These are phyloP conservation scores for Lipomyces anomalus DNA, from an alignment of 805 yeast species.

Conservation along the genomic window DNA sequence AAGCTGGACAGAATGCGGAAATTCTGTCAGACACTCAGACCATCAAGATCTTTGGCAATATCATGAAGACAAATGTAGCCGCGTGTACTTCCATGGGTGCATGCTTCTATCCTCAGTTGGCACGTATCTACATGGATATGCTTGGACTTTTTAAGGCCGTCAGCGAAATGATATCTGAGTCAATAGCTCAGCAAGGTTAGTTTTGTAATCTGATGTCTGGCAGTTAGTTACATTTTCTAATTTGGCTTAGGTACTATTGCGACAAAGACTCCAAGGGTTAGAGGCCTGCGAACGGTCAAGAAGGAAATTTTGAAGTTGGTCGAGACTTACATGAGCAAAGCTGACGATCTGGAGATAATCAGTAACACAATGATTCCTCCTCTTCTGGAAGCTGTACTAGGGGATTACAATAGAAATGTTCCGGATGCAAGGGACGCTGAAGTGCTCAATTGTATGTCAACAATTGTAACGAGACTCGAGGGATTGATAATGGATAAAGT, in stretches of 20 bases:
- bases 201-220: too few relatives aligned
- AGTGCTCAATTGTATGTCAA: constrained; percentile 89
- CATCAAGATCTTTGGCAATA: constrained; percentile 87
- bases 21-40: constrained; percentile 62
- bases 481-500: constrained; percentile 84
- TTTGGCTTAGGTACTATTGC: constrained; percentile 84
- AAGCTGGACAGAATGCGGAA: constrained; percentile 78
- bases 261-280: constrained; percentile 88
- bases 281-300: constrained; percentile 93
- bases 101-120: constrained; percentile 82
- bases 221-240: too few relatives aligned
- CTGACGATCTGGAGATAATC: constrained; percentile 78
- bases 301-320: constrained; percentile 85
- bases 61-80: constrained; percentile 90
- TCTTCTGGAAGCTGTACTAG: constrained; percentile 74
- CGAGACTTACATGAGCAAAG: constrained; percentile 82
- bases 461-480: constrained; percentile 83
- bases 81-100: constrained; percentile 94
- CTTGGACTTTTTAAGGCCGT: constrained; percentile 84
- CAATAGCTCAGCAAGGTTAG: constrained; percentile 75
- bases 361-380: constrained; percentile 80
- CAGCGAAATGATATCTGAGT: constrained; percentile 72
- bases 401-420: constrained; percentile 80
- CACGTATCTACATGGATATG: constrained; percentile 82
- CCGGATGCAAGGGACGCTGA: constrained; percentile 98